Conservation (phyloP, 75 land plant genomes). For the Pinus taeda region DNA sequence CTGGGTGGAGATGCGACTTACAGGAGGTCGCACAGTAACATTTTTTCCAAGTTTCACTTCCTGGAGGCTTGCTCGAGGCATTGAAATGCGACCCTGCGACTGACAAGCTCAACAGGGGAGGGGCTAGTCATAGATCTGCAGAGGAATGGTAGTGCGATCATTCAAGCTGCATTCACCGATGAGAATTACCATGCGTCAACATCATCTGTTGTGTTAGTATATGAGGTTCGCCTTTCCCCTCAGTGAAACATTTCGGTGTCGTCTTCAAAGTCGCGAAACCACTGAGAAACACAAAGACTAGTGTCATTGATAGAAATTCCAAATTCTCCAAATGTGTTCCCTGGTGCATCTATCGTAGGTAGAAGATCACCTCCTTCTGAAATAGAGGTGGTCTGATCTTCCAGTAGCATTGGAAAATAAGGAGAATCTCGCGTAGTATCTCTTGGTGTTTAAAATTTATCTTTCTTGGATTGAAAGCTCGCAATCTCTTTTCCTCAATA, state of each 20-base stretch:
- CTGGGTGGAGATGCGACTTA: no score
- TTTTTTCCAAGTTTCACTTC: no score
- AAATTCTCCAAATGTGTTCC: constrained; percentile 75
- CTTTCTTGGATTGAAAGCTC: constrained; percentile 14
- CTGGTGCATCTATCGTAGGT: constrained; percentile 84
- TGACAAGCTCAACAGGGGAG: no score
- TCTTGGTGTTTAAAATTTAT: constrained; percentile 35
- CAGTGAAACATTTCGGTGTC: constrained; percentile 69
- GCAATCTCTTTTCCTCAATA: constrained; percentile 40
- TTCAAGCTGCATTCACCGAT: no score
- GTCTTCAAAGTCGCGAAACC: constrained; percentile 84
- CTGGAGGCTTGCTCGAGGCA: no score
- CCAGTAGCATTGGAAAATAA: constrained; percentile 64
- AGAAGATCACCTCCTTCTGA: constrained; percentile 82
- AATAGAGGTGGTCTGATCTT: constrained; percentile 78
- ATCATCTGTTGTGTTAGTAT: constrained; percentile 96
- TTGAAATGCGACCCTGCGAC: no score
- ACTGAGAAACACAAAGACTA: constrained; percentile 90
- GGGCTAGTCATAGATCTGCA: no score
- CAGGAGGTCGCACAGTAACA: no score
- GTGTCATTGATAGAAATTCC: constrained; percentile 95
- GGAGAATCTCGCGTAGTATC: constrained; percentile 45
- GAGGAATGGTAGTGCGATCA: no score
- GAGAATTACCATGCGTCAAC: constrained; percentile 42
- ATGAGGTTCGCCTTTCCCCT: constrained; percentile 89